phyloP scores from a whole-genome alignment of 2,329 filamentous ascomycete genomes.

The Sclerotinia glacialis region DNA sequence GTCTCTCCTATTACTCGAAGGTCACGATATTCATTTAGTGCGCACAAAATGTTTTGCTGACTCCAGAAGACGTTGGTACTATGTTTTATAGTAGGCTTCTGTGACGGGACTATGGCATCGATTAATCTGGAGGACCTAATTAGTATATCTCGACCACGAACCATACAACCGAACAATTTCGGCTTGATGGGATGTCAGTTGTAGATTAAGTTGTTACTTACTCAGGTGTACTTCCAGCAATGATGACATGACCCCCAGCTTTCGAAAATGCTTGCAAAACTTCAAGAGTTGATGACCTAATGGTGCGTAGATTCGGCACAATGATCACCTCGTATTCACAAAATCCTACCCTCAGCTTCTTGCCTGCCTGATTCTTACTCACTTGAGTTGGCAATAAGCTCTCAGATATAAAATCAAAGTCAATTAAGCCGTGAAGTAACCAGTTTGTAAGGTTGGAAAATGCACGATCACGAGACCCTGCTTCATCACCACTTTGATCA shows the following conservation, averaged over 20 bases:
- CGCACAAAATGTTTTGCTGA: constrained; percentile 28
- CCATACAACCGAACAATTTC: not conserved
- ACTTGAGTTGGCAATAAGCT: constrained; percentile 35
- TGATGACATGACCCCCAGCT: constrained; percentile 33
- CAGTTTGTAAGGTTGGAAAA: constrained; percentile 37
- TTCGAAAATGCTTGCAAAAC: constrained; percentile 33
- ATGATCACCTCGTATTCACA: constrained; percentile 40
- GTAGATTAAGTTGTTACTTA: constrained; percentile 27
- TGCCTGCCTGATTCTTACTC: constrained; percentile 14
- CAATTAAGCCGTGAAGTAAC: constrained; percentile 38
- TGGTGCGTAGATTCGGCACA: constrained; percentile 38
- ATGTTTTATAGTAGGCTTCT: constrained; percentile 23
- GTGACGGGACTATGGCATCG: constrained; percentile 20
- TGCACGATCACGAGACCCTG: constrained; percentile 31
- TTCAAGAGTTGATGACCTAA: constrained; percentile 37
- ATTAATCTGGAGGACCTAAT: constrained; percentile 1
- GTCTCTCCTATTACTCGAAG: constrained; percentile 28
- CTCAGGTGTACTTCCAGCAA: constrained; percentile 32
- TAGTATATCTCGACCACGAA: not conserved
- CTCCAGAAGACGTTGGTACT: constrained; percentile 30
- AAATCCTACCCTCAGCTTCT: constrained; percentile 33
- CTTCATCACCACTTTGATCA: constrained; percentile 34
- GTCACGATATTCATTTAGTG: constrained; percentile 33
- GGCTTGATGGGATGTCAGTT: not conserved
- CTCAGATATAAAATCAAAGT: constrained; percentile 41